These are phyloP conservation scores for Eucalyptus marginata DNA, from an alignment of 345 rosid species.

Conservation along the genomic window DNA sequence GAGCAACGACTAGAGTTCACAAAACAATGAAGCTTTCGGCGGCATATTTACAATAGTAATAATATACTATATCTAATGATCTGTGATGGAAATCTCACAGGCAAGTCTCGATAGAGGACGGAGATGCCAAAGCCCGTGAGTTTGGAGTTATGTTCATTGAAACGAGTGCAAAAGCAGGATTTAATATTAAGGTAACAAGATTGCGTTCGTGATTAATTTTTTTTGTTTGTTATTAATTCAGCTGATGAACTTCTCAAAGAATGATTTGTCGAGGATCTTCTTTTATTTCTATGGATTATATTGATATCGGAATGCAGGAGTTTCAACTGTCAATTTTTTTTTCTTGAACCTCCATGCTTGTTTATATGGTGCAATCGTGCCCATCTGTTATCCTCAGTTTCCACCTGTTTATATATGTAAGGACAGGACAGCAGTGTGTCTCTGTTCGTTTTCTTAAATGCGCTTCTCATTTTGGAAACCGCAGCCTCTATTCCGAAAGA, in stretches of 20 bases:
- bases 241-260: neutral
- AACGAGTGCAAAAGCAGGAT: slow-evolving; percentile 95
- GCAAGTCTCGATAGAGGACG: slow-evolving; percentile 96
- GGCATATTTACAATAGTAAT: neutral
- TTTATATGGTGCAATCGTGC: neutral
- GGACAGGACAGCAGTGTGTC: neutral
- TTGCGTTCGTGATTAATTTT: neutral
- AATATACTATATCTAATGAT: neutral
- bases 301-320: neutral
- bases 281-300: neutral
- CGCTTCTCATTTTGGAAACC: neutral
- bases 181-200: slow-evolving; percentile 68
- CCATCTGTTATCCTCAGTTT: neutral
- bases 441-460: neutral
- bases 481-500: slow-evolving; percentile 93
- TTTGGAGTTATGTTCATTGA: slow-evolving; percentile 84
- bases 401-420: neutral
- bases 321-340: neutral
- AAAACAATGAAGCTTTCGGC: neutral
- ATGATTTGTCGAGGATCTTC: neutral
- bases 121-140: slow-evolving; percentile 78
- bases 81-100: slow-evolving; percentile 16
- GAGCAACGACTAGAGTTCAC: neutral
- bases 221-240: neutral
- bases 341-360: neutral